Conservation (phyloP, 352 stramenopile genomes). For the Pseudoperonospora humuli region DNA sequence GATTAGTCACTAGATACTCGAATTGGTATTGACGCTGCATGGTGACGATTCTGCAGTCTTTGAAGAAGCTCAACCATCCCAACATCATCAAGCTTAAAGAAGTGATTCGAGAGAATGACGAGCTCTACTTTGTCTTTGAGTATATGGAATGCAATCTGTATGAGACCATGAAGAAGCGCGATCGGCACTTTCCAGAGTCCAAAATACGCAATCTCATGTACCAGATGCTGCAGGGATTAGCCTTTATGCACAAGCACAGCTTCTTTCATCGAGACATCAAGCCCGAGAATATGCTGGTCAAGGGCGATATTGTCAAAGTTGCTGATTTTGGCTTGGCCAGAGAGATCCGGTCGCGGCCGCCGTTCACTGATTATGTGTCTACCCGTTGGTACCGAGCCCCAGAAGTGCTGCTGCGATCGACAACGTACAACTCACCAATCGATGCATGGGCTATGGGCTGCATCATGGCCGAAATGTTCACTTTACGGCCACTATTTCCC, state of each 20-base stretch:
- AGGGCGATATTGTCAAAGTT: slow-evolving; percentile 94
- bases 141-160: slow-evolving; percentile 98
- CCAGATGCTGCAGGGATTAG: slow-evolving; percentile 95
- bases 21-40: no score
- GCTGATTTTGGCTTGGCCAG: slow-evolving; percentile 98
- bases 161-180: slow-evolving; percentile 92
- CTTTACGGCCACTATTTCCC: slow-evolving; percentile 94
- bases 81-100: slow-evolving; percentile 99
- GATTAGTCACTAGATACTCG: neutral
- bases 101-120: slow-evolving; percentile 96
- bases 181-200: slow-evolving; percentile 86
- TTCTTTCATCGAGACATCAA: slow-evolving; percentile 99
- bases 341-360: slow-evolving; percentile 85
- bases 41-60: slow-evolving; percentile 38
- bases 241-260: slow-evolving; percentile 97
- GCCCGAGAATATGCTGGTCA: slow-evolving; percentile 96
- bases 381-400: slow-evolving; percentile 98
- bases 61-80: slow-evolving; percentile 94
- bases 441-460: slow-evolving; percentile 97
- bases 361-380: slow-evolving; percentile 97
- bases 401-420: slow-evolving; percentile 93
- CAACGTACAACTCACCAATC: slow-evolving; percentile 95
- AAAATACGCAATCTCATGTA: slow-evolving; percentile 96
- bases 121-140: slow-evolving; percentile 99
- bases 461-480: slow-evolving; percentile 98